These are phyloP conservation scores for Tylopilus sp. DNA, from an alignment of 1,284 basidiomycete genomes.

Conservation along the genomic window DNA sequence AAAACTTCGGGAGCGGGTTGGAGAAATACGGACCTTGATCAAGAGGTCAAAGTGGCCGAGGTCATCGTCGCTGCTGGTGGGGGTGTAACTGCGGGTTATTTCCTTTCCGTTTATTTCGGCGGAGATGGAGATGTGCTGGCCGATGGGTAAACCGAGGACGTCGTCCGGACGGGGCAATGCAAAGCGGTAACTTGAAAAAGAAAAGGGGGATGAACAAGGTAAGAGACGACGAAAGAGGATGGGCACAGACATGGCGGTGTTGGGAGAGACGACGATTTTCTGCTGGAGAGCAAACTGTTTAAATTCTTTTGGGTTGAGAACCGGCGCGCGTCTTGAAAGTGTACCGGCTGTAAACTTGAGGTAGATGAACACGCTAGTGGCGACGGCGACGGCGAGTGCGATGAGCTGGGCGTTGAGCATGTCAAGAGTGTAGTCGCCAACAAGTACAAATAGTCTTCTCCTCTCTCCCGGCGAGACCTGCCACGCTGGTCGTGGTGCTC, in stretches of 20 bases:
- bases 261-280: slow-evolving; percentile 87
- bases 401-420: slow-evolving; percentile 31
- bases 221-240: not conserved
- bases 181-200: slow-evolving; percentile 78
- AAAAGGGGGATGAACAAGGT: not conserved
- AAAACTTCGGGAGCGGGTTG: not conserved
- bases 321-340: slow-evolving; percentile 53
- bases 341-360: slow-evolving; percentile 41
- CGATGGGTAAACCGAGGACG: slow-evolving; percentile 89
- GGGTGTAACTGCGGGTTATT: slow-evolving; percentile 91
- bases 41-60: slow-evolving; percentile 93
- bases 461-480: not conserved
- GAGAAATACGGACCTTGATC: slow-evolving; percentile 70
- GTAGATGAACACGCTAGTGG: slow-evolving; percentile 39
- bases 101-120: slow-evolving; percentile 91
- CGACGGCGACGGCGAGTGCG: slow-evolving; percentile 37
- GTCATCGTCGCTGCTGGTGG: slow-evolving; percentile 90
- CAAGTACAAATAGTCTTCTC: not conserved
- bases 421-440: not conserved
- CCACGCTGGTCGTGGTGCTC: slow-evolving; percentile 48
- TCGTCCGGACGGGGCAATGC: slow-evolving; percentile 69
- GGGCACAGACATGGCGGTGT: slow-evolving; percentile 83
- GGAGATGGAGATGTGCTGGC: slow-evolving; percentile 92
- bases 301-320: slow-evolving; percentile 75
- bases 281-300: slow-evolving; percentile 78